phyloP scores from a whole-genome alignment of 2,329 filamentous ascomycete genomes.

The Colletotrichum nymphaeae region DNA sequence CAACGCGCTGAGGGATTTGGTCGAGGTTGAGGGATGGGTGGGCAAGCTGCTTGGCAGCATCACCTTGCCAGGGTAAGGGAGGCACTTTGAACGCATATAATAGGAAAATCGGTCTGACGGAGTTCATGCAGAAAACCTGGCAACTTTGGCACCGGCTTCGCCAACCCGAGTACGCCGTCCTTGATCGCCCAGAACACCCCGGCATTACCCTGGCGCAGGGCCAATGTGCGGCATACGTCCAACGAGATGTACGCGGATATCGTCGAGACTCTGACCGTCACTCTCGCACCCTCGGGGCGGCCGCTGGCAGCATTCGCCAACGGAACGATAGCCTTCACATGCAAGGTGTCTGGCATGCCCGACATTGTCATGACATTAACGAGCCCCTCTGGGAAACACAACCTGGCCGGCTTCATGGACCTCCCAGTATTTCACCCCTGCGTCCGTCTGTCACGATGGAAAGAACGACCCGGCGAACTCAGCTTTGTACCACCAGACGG shows the following conservation, averaged over 20 bases:
- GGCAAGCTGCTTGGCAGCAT: constrained; percentile 91
- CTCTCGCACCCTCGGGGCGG: constrained; percentile 88
- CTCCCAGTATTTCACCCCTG: constrained; percentile 97
- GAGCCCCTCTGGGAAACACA: constrained; percentile 83
- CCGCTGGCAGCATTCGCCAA: constrained; percentile 88
- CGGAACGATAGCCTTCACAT: constrained; percentile 93
- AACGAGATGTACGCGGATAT: constrained; percentile 98
- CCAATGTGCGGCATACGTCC: constrained; percentile 93
- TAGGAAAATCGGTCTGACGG: constrained; percentile 10
- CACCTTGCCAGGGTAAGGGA: constrained; percentile 77
- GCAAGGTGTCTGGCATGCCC: constrained; percentile 93
- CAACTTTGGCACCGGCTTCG: constrained; percentile 49
- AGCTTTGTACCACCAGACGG: constrained; percentile 97
- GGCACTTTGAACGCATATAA: neutral
- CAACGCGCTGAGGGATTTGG: constrained; percentile 89
- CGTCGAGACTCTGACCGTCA: constrained; percentile 89
- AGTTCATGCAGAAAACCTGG: constrained; percentile 51
- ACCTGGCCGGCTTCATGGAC: constrained; percentile 80
- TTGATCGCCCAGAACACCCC: constrained; percentile 60
- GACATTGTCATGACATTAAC: constrained; percentile 87
- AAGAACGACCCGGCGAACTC: constrained; percentile 88
- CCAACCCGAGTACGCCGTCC: constrained; percentile 52
- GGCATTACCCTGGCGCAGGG: constrained; percentile 85
- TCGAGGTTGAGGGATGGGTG: constrained; percentile 91
- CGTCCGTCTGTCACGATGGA: constrained; percentile 90